Evolutionary conservation across 2,329 filamentous ascomycete genomes (phyloP), one percentile per base, ranked within the genome.

Genomic region (Sphaerulina vaccinii): DNA sequence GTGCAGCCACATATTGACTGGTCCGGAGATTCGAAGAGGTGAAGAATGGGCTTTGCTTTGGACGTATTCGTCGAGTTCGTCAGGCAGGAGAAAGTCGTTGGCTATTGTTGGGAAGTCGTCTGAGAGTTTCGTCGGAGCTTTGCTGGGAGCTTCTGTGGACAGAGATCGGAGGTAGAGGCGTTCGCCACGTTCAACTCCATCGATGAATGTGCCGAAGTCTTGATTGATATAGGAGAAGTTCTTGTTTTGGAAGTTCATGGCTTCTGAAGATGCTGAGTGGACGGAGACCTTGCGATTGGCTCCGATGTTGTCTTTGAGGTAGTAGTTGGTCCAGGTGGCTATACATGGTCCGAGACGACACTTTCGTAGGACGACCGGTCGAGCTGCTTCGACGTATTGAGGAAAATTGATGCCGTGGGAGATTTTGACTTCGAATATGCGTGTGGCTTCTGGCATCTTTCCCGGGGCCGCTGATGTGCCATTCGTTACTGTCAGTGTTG

Each of bases 1-100:
- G 70, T 95, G 89, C 24, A 95, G 76, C 90, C 91, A 96, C 81
- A 96, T 88, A 35, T 84, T 86, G 9, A 92, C 87, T 1, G 82
- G 82, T 1, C 88, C 88, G 3, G 87, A 92, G 54, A 95, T 84
- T 16, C 90, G 80, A 19, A 95, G 71, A 0, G 90, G 85, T 2
- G 88, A 91, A 67, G 86, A 92, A 66, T 95, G 90, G 3, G 81
- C 70, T 55, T 83, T 82, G n/a, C 84, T 73, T 4, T 65, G 66
- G 3, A 88, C 82, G 27, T 79, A 72, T 0, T 69, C 68, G 5
- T 32, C 27, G 8, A 95, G 73, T 55, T 83, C 74, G 1, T 74
- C 60, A 1, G 90, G 88, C 1, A 95, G 69, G 11, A 68, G 63
- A 67, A 95, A 95, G 66, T 95, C 89, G 1, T 69, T 52, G 0